Evolutionary conservation across 2,329 filamentous ascomycete species (phyloP).

Genomic region (Alternaria brassicae): DNA sequence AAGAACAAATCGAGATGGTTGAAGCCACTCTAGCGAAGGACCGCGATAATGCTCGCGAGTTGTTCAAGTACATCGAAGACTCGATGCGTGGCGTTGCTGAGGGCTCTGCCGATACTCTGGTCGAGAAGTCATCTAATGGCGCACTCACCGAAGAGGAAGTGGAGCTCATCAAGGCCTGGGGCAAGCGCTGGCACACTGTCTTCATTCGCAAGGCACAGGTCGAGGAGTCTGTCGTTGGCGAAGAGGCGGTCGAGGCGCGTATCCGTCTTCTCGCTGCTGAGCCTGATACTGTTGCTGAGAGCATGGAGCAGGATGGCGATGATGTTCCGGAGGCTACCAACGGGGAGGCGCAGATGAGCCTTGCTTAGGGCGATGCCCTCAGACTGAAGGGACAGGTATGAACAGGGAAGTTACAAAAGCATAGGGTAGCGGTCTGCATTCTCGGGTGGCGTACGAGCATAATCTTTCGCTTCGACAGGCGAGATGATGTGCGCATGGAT

Average conservation of each 20-base stretch:
- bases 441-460: not conserved
- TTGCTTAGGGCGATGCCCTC: conserved; percentile 1
- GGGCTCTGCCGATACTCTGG: conserved; percentile 75
- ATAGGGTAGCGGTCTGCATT: conserved; percentile 2
- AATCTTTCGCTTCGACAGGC: not conserved
- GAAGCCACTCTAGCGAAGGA: conserved; percentile 74
- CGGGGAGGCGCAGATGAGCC: conserved; percentile 33
- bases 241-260: conserved; percentile 60
- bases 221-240: conserved; percentile 75
- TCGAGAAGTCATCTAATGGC: conserved; percentile 70
- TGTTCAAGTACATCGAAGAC: conserved; percentile 84
- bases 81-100: conserved; percentile 74
- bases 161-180: conserved; percentile 78
- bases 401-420: conserved; percentile 1
- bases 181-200: conserved; percentile 82
- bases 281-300: conserved; percentile 30
- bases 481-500: no score
- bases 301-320: conserved; percentile 30
- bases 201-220: conserved; percentile 83
- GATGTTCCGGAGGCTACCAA: conserved; percentile 32
- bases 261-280: conserved; percentile 45
- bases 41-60: conserved; percentile 73
- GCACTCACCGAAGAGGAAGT: conserved; percentile 54
- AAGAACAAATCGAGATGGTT: conserved; percentile 65
- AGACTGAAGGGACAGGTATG: not conserved